Conservation (phyloP, 768 basidiomycete genomes). For the Exidia glandulosa region DNA sequence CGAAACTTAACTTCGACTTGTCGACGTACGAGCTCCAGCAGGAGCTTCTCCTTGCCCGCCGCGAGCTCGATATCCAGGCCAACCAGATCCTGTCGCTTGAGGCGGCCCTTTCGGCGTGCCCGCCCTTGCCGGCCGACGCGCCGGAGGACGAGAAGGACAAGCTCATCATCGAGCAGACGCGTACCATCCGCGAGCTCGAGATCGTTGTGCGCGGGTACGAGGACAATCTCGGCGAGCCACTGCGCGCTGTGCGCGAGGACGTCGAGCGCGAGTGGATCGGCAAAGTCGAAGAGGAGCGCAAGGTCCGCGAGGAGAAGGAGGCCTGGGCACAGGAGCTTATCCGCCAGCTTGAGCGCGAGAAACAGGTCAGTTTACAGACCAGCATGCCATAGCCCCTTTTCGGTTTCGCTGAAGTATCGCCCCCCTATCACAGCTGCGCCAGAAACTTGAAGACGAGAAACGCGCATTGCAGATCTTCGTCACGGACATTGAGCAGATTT, state of each 20-base stretch:
- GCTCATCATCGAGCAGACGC: constrained; percentile 58
- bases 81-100: constrained; percentile 79
- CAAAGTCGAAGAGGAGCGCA: constrained; percentile 47
- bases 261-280: constrained; percentile 64
- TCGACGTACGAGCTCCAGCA: constrained; percentile 86
- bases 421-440: constrained; percentile 30
- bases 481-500: constrained; percentile 50
- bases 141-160: constrained; percentile 65
- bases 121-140: constrained; percentile 52
- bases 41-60: constrained; percentile 68
- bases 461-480: constrained; percentile 72
- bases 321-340: constrained; percentile 66
- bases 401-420: not conserved
- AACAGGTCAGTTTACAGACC: constrained; percentile 34
- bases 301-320: constrained; percentile 55
- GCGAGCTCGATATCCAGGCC: constrained; percentile 69
- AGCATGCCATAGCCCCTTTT: not conserved
- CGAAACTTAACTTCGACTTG: constrained; percentile 85
- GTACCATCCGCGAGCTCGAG: constrained; percentile 71
- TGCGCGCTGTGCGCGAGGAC: constrained; percentile 55
- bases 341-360: constrained; percentile 69
- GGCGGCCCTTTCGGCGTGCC: constrained; percentile 60
- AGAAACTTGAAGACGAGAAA: constrained; percentile 66
- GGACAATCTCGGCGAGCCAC: constrained; percentile 58
- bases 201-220: constrained; percentile 60